These are phyloP conservation scores for Candida rishiriensis DNA, from an alignment of 805 yeast species.

Conservation along the genomic window DNA sequence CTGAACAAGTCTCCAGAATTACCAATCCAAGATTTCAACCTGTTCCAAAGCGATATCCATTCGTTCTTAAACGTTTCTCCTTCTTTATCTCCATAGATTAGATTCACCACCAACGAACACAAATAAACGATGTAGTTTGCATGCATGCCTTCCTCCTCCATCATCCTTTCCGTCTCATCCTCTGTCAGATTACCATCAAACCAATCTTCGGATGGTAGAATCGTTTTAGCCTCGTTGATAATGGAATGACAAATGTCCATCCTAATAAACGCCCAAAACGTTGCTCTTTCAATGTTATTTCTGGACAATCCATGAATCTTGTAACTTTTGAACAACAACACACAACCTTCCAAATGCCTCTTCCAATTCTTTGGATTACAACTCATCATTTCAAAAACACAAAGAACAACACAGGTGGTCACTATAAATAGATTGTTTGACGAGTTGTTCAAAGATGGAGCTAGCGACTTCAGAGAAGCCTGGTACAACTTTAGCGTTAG, in stretches of 20 bases:
- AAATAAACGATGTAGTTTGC: slow-evolving; percentile 38
- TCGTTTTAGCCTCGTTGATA: slow-evolving; percentile 35
- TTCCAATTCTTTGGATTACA: slow-evolving; percentile 38
- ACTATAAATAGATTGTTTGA: slow-evolving; percentile 22
- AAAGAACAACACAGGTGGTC: slow-evolving; percentile 36
- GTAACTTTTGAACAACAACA: slow-evolving; percentile 31
- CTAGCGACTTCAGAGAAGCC: slow-evolving; percentile 28
- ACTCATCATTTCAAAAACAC: slow-evolving; percentile 43
- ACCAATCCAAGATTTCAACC: slow-evolving; percentile 32
- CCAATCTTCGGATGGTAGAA: slow-evolving; percentile 33
- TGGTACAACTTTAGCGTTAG: slow-evolving; percentile 30
- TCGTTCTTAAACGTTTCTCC: slow-evolving; percentile 29
- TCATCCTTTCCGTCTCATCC: slow-evolving; percentile 24
- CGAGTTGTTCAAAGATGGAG: slow-evolving; percentile 12
- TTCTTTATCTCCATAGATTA: slow-evolving; percentile 25
- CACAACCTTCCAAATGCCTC: slow-evolving; percentile 39
- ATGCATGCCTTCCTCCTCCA: slow-evolving; percentile 25
- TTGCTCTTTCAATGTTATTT: slow-evolving; percentile 30
- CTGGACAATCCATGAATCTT: slow-evolving; percentile 34
- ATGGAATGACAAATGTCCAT: slow-evolving; percentile 39
- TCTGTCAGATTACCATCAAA: slow-evolving; percentile 23
- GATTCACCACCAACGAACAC: slow-evolving; percentile 32
- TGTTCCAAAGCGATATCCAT: slow-evolving; percentile 36
- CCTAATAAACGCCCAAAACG: slow-evolving; percentile 40
- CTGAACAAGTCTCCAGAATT: slow-evolving; percentile 29